Evolutionary conservation across 495 filamentous ascomycete species (phyloP).

Genomic region (Viridothelium virens): DNA sequence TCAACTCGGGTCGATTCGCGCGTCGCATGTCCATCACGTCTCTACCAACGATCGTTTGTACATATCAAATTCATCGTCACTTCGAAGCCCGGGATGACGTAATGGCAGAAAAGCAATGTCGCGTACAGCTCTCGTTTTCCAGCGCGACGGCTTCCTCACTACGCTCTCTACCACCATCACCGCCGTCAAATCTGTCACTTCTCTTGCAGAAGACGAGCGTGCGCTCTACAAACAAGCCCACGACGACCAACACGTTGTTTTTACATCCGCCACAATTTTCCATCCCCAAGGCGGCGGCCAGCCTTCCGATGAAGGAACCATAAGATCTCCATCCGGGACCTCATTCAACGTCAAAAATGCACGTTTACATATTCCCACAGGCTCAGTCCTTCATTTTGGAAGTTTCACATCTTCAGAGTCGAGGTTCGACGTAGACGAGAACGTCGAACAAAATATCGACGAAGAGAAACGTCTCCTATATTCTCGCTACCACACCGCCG

Average conservation of each 20-base stretch:
- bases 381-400: constrained; percentile 52
- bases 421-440: constrained; percentile 34
- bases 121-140: constrained; percentile 47
- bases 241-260: constrained; percentile 43
- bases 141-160: constrained; percentile 47
- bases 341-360: constrained; percentile 46
- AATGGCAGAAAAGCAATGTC: not conserved
- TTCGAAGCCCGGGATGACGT: not conserved
- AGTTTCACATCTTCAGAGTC: constrained; percentile 33
- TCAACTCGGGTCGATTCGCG: not conserved
- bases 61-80: not conserved
- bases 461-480: constrained; percentile 46
- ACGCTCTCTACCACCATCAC: constrained; percentile 39
- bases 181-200: constrained; percentile 40
- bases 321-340: constrained; percentile 31
- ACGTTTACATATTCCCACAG: constrained; percentile 38
- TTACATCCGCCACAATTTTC: constrained; percentile 58
- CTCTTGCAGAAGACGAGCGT: constrained; percentile 41
- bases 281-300: constrained; percentile 61
- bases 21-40: not conserved
- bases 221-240: constrained; percentile 44
- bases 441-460: constrained; percentile 47
- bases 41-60: not conserved
- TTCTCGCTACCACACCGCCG: constrained; percentile 57
- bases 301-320: constrained; percentile 52